Conservation (phyloP, 2,329 filamentous ascomycete species). For the Fusarium sp. region DNA sequence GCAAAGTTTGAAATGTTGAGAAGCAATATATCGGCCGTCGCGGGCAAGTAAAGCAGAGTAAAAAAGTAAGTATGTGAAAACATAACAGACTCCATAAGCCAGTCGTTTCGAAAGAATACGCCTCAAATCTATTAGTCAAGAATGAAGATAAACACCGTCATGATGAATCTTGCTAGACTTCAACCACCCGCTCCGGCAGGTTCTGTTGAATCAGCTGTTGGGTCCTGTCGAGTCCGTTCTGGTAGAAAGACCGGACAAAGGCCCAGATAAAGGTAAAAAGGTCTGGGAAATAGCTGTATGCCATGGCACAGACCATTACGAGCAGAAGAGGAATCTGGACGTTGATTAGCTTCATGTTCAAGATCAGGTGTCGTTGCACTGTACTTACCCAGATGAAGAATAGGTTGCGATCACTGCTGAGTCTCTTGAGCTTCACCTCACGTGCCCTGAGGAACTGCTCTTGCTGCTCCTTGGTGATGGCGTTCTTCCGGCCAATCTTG, state of each 20-base stretch:
- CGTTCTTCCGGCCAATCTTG: slow-evolving; percentile 72
- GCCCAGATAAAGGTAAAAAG: slow-evolving; percentile 54
- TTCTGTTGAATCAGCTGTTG: slow-evolving; percentile 45
- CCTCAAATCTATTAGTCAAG: slow-evolving; percentile 27
- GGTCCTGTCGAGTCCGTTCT: slow-evolving; percentile 45
- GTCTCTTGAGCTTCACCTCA: slow-evolving; percentile 71
- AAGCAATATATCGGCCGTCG: slow-evolving; percentile 21
- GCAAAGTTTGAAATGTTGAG: neutral
- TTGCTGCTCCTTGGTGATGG: slow-evolving; percentile 74
- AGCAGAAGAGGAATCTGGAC: slow-evolving; percentile 63
- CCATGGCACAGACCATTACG: slow-evolving; percentile 61
- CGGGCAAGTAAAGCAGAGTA: slow-evolving; percentile 13
- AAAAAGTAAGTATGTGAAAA: slow-evolving; percentile 3
- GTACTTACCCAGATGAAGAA: slow-evolving; percentile 76
- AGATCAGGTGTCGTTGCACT: neutral
- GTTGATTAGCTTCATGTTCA: slow-evolving; percentile 34
- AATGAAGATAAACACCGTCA: slow-evolving; percentile 30
- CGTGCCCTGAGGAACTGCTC: slow-evolving; percentile 72
- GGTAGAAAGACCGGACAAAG: slow-evolving; percentile 49
- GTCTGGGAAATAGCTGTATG: slow-evolving; percentile 64
- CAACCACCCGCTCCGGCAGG: slow-evolving; percentile 42
- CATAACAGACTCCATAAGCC: slow-evolving; percentile 24
- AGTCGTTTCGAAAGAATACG: slow-evolving; percentile 21
- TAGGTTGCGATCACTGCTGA: slow-evolving; percentile 73
- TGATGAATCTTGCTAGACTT: slow-evolving; percentile 43